Conservation (phyloP, 1,139 yeast species). For the Hyphopichia fennica region DNA sequence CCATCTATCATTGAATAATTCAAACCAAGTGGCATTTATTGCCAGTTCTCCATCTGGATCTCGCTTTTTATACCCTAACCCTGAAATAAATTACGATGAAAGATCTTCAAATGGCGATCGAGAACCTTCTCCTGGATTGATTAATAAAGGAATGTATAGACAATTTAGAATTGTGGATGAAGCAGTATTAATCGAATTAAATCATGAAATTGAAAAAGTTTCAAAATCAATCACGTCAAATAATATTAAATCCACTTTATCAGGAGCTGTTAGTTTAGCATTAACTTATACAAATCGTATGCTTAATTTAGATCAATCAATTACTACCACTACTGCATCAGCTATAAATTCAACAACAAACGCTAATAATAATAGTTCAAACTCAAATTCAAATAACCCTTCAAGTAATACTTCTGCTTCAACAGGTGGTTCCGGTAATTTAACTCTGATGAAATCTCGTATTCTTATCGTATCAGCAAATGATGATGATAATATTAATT, state of each 20-base stretch:
- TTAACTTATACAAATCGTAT: conserved; percentile 77
- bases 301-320: conserved; percentile 50
- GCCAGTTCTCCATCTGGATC: conserved; percentile 77
- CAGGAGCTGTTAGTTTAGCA: conserved; percentile 81
- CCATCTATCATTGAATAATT: conserved; percentile 80
- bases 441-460: conserved; percentile 60
- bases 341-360: conserved; percentile 45
- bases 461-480: conserved; percentile 73
- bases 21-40: conserved; percentile 81
- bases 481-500: conserved; percentile 77
- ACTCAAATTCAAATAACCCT: conserved; percentile 1
- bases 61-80: conserved; percentile 67
- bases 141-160: conserved; percentile 64
- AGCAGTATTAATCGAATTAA: conserved; percentile 63
- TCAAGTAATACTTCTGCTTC: not conserved
- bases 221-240: conserved; percentile 8
- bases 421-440: conserved; percentile 12
- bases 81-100: conserved; percentile 25
- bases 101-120: not conserved
- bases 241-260: conserved; percentile 43
- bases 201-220: conserved; percentile 41
- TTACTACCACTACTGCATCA: conserved; percentile 48
- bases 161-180: conserved; percentile 85
- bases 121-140: conserved; percentile 17
- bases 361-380: conserved; percentile 9